A percentile compares a stretch with the other conserved stretches of the same genome.
Conservation (phyloP, 106 monocot species). For the Alisma plantagoaquatica region DNA sequence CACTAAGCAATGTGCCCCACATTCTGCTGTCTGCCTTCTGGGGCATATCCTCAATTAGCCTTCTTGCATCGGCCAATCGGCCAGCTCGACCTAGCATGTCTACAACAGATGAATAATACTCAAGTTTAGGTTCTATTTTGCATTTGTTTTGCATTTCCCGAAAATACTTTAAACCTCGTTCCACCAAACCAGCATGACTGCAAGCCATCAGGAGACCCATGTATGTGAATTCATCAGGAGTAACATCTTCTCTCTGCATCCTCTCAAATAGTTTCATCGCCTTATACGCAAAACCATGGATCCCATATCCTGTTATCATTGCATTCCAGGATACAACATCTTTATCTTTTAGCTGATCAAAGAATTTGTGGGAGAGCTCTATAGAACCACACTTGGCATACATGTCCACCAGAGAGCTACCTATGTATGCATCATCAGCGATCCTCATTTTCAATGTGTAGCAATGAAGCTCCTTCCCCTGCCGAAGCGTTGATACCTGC, state of each 20-base stretch:
- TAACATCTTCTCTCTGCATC: constrained; percentile 27
- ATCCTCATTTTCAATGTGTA: constrained; percentile 33
- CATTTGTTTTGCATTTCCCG: constrained; percentile 28
- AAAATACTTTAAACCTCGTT: constrained; percentile 34
- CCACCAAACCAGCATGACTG: constrained; percentile 40
- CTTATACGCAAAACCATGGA: constrained; percentile 33
- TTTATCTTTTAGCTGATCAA: constrained; percentile 31
- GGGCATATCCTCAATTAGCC: constrained; percentile 42
- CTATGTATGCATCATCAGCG: constrained; percentile 24
- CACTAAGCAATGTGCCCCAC: constrained; percentile 40
- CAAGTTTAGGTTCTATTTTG: constrained; percentile 26
- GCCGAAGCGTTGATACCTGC: constrained; percentile 32
- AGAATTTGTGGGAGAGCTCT: constrained; percentile 31
- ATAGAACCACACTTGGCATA: constrained; percentile 69
- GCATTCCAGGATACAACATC: constrained; percentile 48
- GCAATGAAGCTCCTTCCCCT: constrained; percentile 50
- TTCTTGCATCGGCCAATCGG: constrained; percentile 21
- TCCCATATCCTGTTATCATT: constrained; percentile 43
- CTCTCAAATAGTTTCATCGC: constrained; percentile 26
- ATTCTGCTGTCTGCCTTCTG: constrained; percentile 41
- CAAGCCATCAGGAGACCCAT: constrained; percentile 49
- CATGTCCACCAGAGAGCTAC: constrained; percentile 69
- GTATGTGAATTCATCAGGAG: constrained; percentile 39
- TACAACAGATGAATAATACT: constrained; percentile 48
- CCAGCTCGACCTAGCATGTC: constrained; percentile 63